phyloP scores from a whole-genome alignment of 2,329 filamentous ascomycete genomes.

The Fusarium liriodendri region DNA sequence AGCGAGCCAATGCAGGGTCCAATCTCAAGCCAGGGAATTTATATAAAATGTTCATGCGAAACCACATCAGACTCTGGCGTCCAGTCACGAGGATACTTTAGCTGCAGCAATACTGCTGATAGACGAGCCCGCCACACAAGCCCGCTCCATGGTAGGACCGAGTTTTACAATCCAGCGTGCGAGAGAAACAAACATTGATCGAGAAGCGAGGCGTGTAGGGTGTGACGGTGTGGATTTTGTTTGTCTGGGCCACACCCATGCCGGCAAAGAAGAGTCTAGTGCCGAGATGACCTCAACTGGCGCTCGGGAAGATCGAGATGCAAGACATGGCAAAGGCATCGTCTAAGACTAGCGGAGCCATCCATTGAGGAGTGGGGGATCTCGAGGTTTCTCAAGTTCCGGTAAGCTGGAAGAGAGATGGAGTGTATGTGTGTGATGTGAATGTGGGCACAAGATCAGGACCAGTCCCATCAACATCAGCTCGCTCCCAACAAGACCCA shows the following conservation, averaged over 20 bases:
- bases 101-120: not conserved
- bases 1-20: conserved; percentile 22
- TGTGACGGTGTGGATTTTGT: conserved; percentile 19
- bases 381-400: conserved; percentile 17
- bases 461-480: not conserved
- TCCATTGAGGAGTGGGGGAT: conserved; percentile 25
- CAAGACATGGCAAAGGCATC: conserved; percentile 41
- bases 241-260: conserved; percentile 20
- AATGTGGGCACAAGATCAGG: conserved; percentile 12
- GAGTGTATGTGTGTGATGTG: not conserved
- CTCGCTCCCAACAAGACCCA: not conserved
- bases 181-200: conserved; percentile 24
- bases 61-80: not conserved
- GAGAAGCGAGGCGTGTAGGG: not conserved
- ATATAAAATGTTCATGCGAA: not conserved
- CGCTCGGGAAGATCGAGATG: conserved; percentile 46
- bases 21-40: not conserved
- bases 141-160: not conserved
- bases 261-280: conserved; percentile 36
- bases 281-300: conserved; percentile 41
- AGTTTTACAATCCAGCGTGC: conserved; percentile 10
- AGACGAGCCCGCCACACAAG: not conserved
- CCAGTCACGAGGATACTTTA: not conserved
- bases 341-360: conserved; percentile 32
- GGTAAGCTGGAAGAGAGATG: not conserved